A percentile compares a stretch with the other conserved stretches of the same genome.
Evolutionary conservation across 2,329 filamentous ascomycete genomes (phyloP).

Genomic region (Emmonsia crescens): DNA sequence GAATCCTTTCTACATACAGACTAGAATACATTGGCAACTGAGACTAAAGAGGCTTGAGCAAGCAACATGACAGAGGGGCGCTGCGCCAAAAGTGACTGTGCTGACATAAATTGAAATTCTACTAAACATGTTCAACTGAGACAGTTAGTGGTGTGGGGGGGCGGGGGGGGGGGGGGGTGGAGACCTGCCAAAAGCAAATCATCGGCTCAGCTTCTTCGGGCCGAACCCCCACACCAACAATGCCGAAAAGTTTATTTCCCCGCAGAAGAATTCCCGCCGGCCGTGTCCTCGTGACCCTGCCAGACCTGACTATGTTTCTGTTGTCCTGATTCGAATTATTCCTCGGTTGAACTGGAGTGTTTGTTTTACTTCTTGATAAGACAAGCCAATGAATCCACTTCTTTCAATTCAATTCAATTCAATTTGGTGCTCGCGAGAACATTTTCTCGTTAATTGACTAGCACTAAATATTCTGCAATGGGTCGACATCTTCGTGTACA

Average conservation of each 20-base stretch:
- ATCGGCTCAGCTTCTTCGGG: neutral
- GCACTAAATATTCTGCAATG: neutral
- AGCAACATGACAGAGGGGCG: too few relatives aligned
- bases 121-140: too few relatives aligned
- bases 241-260: constrained; percentile 1
- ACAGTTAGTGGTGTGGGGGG: too few relatives aligned
- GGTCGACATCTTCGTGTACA: neutral
- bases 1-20: too few relatives aligned
- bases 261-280: neutral
- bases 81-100: too few relatives aligned
- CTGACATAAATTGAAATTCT: too few relatives aligned
- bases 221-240: neutral
- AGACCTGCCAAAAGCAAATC: neutral
- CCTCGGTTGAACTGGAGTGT: neutral
- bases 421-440: neutral
- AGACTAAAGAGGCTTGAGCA: too few relatives aligned
- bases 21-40: too few relatives aligned
- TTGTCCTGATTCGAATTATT: neutral
- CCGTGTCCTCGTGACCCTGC: neutral
- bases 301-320: neutral
- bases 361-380: neutral
- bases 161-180: neutral
- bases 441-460: neutral
- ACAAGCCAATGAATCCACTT: neutral
- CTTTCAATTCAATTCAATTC: neutral